Evolutionary conservation across 2,329 filamentous ascomycete genomes (phyloP), one percentile per base, ranked within the genome.

Genomic region (Arthrinium puccinioides): DNA sequence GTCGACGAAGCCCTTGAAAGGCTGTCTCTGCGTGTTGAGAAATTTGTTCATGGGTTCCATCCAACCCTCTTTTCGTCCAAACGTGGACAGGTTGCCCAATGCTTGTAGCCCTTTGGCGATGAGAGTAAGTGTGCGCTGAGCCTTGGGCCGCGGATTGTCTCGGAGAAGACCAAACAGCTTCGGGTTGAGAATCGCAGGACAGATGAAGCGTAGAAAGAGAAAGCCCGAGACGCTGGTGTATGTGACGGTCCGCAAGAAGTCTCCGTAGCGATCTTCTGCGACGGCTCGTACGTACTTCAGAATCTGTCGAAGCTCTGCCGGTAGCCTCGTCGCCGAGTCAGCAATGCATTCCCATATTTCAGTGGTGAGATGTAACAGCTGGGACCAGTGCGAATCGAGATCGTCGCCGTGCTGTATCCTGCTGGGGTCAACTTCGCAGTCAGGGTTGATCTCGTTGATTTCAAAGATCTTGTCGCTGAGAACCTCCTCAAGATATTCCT

Each of bases 41-140:
- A 96, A 96, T 29, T 76, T 76, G 55, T 96, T 97, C 90, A 97
- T 97, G 0, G 88, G 88, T 62, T 95, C 89, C 89, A 97, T 96
- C 87, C 88, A 97, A n/a, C 84, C 80, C 60, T 97, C 90, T 56
- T 95, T 94, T 54, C 85, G 89, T 27, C 90, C 90, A 55, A 96
- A 96, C 0, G 79, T 87, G 2, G 87, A 86, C 62, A 96, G 73
- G 56, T 96, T 96, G 14, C 88, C 87, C 41, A 97, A 71, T 13
- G 87, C 89, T 61, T 96, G 89, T 8, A 97, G 67, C 2, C 85
- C 87, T 61, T 97, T 97, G 18, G 90, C 87, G 42, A 97, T 89
- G 34, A 97, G 72, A 0, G 90, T 96, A 37, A 96, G 72, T 0
- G 89, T 94, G 28, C 90, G 79, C 55, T 94, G 87, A 9, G 89